Evolutionary conservation across 1,284 basidiomycete species (phyloP), one percentile per base, ranked within the genome.

Genomic region (Mycocalia duriaeana): DNA sequence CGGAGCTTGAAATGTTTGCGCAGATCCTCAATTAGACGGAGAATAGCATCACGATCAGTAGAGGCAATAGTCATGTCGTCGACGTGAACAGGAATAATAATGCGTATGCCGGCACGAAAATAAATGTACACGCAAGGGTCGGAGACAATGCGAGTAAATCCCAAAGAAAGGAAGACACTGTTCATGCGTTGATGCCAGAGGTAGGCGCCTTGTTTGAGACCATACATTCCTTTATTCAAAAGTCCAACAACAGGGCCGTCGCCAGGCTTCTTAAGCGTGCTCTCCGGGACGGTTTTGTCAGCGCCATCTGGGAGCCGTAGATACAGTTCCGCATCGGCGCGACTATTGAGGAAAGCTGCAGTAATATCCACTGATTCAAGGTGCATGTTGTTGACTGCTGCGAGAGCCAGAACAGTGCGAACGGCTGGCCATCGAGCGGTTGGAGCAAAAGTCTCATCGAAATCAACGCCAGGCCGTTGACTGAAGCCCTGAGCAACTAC

Each of bases 1-100:
- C 56, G 49, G n/a, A 71, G 50, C 43, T 70, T 68, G 62, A 70
- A 69, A 43, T 58, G 54, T 8, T 47, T 44, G 1, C 26, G 24
- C 13, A 72, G 59, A 3, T 62, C 50, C 2, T 46, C 28, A 8
- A 60, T 62, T 22, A 60, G 20, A 9, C 56, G n/a, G 13, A 55
- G 42, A 24, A 58, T 53, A 5, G 36, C 42, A 20, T 26, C 45
- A 22, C 25, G 28, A 13, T 43, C 50, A 24, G 53, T 54, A 4
- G 57, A 47, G 3, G 60, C 55, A 47, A 60, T 51, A 11, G 60
- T 62, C 36, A 61, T 56, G 53, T 66, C 59, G 50, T 63, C 62
- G 26, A 62, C 51, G 34, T 25, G 58, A 22, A 64, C 55, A n/a
- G 59, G 55, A 5, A 59, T 38, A 28, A 63, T 58, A 39, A 62